These are phyloP conservation scores for Psilocybe azurescens DNA, from an alignment of 768 basidiomycete species.

Conservation along the genomic window DNA sequence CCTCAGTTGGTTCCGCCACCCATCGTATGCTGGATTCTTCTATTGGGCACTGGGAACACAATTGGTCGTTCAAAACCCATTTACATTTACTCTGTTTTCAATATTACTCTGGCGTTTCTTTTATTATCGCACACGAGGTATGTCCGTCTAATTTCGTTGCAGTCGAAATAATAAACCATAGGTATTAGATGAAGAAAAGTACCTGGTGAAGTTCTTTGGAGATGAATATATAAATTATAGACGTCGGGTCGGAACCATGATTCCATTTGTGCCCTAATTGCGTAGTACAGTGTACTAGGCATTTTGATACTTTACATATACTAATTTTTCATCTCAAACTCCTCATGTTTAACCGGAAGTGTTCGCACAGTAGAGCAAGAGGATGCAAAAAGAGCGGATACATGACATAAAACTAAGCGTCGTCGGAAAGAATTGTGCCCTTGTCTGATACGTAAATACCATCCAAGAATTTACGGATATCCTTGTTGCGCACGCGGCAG, in stretches of 20 bases:
- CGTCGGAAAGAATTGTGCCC: slow-evolving; percentile 62
- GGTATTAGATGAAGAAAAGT: slow-evolving; percentile 75
- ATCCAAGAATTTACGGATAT: slow-evolving; percentile 98
- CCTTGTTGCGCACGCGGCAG: slow-evolving; percentile 98
- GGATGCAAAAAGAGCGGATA: neutral
- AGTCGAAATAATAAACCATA: neutral
- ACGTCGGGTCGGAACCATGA: slow-evolving; percentile 78
- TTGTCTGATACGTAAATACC: slow-evolving; percentile 91
- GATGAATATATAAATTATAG: slow-evolving; percentile 83
- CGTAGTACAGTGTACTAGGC: neutral
- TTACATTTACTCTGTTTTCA: slow-evolving; percentile 71
- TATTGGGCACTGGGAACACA: slow-evolving; percentile 98
- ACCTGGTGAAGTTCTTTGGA: slow-evolving; percentile 88
- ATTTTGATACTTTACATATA: neutral
- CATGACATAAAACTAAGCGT: slow-evolving; percentile 26
- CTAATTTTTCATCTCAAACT: neutral
- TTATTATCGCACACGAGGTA: slow-evolving; percentile 76
- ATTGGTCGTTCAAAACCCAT: slow-evolving; percentile 84
- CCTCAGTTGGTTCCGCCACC: slow-evolving; percentile 84
- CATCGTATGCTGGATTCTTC: slow-evolving; percentile 96
- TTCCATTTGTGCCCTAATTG: slow-evolving; percentile 79
- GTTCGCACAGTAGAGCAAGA: slow-evolving; percentile 1
- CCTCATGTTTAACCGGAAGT: too few species aligned
- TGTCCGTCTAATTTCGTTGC: slow-evolving; percentile 29
- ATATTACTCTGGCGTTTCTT: slow-evolving; percentile 88